phyloP scores from a whole-genome alignment of 768 basidiomycete species.

The Pseudohyphozyma bogoriensis region DNA sequence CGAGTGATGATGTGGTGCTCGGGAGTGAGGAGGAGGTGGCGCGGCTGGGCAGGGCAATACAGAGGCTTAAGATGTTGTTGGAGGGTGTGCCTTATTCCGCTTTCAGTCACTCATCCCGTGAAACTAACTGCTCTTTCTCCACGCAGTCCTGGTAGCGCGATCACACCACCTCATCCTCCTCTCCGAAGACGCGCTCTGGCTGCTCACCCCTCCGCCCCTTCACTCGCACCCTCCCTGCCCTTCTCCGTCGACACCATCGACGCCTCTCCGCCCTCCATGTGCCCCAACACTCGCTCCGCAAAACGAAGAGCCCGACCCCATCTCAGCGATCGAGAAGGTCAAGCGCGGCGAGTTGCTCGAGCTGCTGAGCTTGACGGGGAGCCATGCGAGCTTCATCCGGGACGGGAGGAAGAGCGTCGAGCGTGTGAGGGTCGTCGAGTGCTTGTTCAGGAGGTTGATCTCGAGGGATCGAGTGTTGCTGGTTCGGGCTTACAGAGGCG shows the following conservation, averaged over 20 bases:
- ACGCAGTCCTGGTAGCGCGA: slow-evolving; percentile 16
- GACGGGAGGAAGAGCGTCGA: slow-evolving; percentile 25
- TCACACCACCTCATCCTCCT: slow-evolving; percentile 24
- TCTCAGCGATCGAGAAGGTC: slow-evolving; percentile 22
- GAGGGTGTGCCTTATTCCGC: not conserved
- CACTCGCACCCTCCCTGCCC: not conserved
- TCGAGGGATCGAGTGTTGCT: slow-evolving; percentile 21
- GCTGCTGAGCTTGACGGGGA: slow-evolving; percentile 22
- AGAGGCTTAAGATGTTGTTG: not conserved
- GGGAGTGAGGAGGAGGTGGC: too few relatives aligned
- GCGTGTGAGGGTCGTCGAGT: slow-evolving; percentile 27
- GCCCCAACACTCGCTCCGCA: slow-evolving; percentile 24
- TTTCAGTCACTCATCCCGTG: not conserved
- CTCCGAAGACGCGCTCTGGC: slow-evolving; percentile 27
- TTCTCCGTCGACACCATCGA: slow-evolving; percentile 15
- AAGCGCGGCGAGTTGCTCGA: slow-evolving; percentile 26
- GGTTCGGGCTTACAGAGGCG: slow-evolving; percentile 27
- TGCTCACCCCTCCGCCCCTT: slow-evolving; percentile 6
- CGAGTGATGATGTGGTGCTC: not conserved
- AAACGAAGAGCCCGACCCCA: slow-evolving; percentile 19
- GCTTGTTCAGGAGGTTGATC: slow-evolving; percentile 25
- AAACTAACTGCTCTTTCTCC: not conserved
- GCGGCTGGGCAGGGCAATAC: too few relatives aligned
- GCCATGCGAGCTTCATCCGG: slow-evolving; percentile 26
- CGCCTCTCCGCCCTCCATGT: slow-evolving; percentile 20